Evolutionary conservation across 1,284 basidiomycete genomes (phyloP).

Genomic region (Fistulina hepatica): DNA sequence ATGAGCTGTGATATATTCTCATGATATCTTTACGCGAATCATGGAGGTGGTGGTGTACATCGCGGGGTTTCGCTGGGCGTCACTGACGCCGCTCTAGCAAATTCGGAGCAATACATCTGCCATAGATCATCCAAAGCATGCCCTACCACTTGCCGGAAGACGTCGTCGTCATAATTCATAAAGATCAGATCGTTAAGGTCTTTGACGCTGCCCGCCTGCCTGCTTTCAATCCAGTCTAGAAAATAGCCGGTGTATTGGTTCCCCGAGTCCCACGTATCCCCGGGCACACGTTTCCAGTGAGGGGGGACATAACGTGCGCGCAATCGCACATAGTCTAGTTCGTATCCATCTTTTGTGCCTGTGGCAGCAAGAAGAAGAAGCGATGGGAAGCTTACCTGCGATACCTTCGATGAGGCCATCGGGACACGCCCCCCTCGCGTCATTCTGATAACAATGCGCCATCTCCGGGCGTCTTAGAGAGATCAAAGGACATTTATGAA

Average conservation of each 20-base stretch:
- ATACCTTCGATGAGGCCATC: slow-evolving; percentile 63
- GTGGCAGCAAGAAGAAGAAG: background rate
- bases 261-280: slow-evolving; percentile 56
- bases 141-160: slow-evolving; percentile 46
- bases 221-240: slow-evolving; percentile 56
- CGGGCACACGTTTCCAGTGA: slow-evolving; percentile 41
- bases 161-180: slow-evolving; percentile 32
- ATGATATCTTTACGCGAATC: too few relatives aligned
- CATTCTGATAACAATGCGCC: slow-evolving; percentile 66
- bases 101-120: slow-evolving; percentile 36
- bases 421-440: slow-evolving; percentile 47
- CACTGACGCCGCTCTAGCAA: slow-evolving; percentile 20
- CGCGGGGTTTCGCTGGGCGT: too few relatives aligned
- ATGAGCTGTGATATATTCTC: too few relatives aligned
- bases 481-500: slow-evolving; percentile 6
- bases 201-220: slow-evolving; percentile 42
- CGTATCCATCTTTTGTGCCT: background rate
- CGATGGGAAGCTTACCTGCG: slow-evolving; percentile 39
- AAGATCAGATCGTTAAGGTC: slow-evolving; percentile 46
- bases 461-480: too few relatives aligned
- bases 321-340: slow-evolving; percentile 57
- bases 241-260: slow-evolving; percentile 64
- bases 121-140: slow-evolving; percentile 42
- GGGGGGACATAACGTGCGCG: slow-evolving; percentile 46
- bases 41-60: too few relatives aligned